Evolutionary conservation across 768 basidiomycete species (phyloP), one percentile per base, ranked within the genome.

Genomic region (Lentinula raphanica): DNA sequence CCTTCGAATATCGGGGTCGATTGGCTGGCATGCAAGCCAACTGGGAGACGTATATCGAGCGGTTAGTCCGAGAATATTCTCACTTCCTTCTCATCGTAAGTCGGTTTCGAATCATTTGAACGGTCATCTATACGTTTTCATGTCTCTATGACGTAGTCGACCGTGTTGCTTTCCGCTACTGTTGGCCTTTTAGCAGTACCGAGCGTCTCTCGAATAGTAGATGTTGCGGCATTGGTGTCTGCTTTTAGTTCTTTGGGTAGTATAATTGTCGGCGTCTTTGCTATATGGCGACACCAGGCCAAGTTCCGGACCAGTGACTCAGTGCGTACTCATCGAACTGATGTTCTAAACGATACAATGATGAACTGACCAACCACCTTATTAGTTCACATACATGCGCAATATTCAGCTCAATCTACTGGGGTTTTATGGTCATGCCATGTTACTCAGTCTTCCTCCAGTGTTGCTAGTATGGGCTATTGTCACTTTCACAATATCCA

Each of bases 381-480:
- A 23, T 27, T 15, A 82, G 82, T 81, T 79, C 62, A 76, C 79
- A 2, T 83, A 83, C 63, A 77, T 83, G 69, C 71, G 80, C 58
- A 83, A 83, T 51, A 77, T 75, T 4, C 76, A 76, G 31, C 74
- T 77, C 58, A 72, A 72, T 23, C 63, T 66, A 12, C 65, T 82
- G 5, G 81, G 80, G 13, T 65, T 80, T 17, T 71, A 76, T 12
- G 82, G 81, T 0, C 77, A 81, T 58, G 80, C 79, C 1, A 70
- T 82, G 59, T 69, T 81, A 6, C 73, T 82, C 23, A 80, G 78
- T 61, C 72, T 82, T 40, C 81, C 82, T 2, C 75, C 79, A 7
- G 78, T 80, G 21, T 72, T 82, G n/a, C 74, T 83, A 8, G 76
- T 83, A 2, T 83, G 82, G 81, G 76, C 81, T 11, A 77, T 82